These are phyloP conservation scores for Jacaranda mimosifolia DNA, from an alignment of 257 asterid species.

Conservation along the genomic window DNA sequence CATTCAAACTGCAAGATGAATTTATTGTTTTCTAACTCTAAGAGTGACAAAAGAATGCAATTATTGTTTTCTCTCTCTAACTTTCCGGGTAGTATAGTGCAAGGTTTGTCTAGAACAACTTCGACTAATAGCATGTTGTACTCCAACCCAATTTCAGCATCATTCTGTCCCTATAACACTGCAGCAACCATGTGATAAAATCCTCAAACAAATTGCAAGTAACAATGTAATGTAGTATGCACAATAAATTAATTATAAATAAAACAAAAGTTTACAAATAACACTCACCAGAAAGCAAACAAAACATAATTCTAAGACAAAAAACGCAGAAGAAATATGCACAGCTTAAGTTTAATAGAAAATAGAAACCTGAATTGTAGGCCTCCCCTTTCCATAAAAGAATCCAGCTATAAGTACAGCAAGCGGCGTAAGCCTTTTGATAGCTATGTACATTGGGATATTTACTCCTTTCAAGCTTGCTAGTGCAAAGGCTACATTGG, in stretches of 20 bases:
- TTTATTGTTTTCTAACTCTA: too few species aligned
- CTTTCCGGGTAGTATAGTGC: too few species aligned
- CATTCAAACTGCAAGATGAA: background rate
- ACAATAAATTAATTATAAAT: too few species aligned
- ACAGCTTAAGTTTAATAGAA: background rate
- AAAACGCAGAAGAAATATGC: background rate
- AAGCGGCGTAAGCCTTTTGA: constrained; percentile 97
- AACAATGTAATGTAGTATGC: too few species aligned
- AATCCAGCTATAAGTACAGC: constrained; percentile 93
- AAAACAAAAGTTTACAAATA: too few species aligned
- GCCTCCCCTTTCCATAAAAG: constrained; percentile 86
- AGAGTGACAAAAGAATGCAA: too few species aligned
- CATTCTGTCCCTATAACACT: too few species aligned
- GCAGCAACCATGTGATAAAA: too few species aligned
- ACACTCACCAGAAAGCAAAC: too few species aligned
- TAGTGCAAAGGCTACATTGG: constrained; percentile 97
- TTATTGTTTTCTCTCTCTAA: background rate
- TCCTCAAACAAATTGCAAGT: too few species aligned
- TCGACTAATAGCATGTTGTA: background rate
- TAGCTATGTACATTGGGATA: constrained; percentile 99
- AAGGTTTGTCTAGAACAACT: too few species aligned
- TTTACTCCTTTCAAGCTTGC: constrained; percentile 98
- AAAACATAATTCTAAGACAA: background rate
- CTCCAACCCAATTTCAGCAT: background rate
- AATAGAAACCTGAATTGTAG: constrained; percentile 78